Evolutionary conservation across 31 red algal genomes (phyloP), one percentile per base, ranked within the genome.

Genomic region (Odonthalia washingtoniensis): DNA sequence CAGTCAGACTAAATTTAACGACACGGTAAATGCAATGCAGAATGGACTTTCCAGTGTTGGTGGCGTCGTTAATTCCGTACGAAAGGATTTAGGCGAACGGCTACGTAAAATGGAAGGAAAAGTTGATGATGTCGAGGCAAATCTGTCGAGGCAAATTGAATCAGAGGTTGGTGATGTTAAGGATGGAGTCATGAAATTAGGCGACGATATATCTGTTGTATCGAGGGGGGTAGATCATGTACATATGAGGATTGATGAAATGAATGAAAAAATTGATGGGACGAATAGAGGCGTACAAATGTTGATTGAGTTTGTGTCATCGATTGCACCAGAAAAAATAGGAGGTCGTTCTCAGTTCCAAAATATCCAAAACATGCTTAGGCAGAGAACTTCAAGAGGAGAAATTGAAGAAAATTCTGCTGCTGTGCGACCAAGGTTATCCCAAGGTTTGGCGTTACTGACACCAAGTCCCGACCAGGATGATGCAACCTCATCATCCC

Each of bases 211-310:
- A 30, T 46, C 63, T n/a, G 57, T 53, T 4, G 81, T 85, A 14
- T 45, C 46, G 32, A 26, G 45, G 35, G 68, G 45, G 3, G 30
- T 91, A 63, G 81, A 70, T 40, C 43, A 80, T 72, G 80, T 91
- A n/a, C 74, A 72, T 38, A 27, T 42, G 18, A 67, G 89, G 40
- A 85, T 91, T 34, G 89, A 91, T 28, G 40, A 70, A 40, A 30
- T 91, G 73, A 80, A 91, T 66, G 72, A 72, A 21, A 91, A 91
- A 72, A 85, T 91, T 43, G 89, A 91, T 39, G 75, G 40, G 12
- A 73, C 89, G 27, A 84, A 67, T 31, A 68, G 34, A 18, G 89
- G 89, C 5, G 78, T 91, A 72, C 42, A 77, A 28, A 74, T 80
- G 32, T 64, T 91, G 3, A 80, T 91, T 0, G 69, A 85, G 27